These are phyloP conservation scores for Fusarium dimerum DNA, from an alignment of 2,329 filamentous ascomycete species.

Conservation along the genomic window DNA sequence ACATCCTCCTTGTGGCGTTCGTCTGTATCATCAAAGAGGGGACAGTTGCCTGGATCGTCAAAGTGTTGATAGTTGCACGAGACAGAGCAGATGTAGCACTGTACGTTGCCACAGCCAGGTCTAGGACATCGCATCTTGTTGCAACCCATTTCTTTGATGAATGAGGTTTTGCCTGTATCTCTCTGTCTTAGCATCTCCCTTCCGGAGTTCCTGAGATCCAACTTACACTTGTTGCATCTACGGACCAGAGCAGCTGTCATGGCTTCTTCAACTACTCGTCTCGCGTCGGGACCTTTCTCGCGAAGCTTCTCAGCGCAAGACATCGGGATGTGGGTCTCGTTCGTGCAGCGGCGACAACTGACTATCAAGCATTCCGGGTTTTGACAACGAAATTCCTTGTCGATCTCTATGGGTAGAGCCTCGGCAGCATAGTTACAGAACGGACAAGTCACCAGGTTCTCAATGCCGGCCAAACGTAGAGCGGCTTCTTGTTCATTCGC, in stretches of 20 bases:
- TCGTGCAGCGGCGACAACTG: constrained; percentile 69
- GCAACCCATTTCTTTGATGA: constrained; percentile 77
- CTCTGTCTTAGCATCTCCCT: constrained; percentile 13
- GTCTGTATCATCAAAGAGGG: constrained; percentile 65
- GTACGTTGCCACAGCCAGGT: constrained; percentile 50
- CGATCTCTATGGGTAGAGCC: constrained; percentile 63
- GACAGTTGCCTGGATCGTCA: constrained; percentile 61
- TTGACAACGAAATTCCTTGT: constrained; percentile 74
- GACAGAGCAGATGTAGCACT: constrained; percentile 73
- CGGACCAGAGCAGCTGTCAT: constrained; percentile 80
- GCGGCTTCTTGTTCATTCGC: constrained; percentile 70
- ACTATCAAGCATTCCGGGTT: constrained; percentile 63
- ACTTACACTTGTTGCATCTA: constrained; percentile 66
- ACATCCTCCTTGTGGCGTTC: constrained; percentile 65
- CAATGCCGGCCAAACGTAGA: constrained; percentile 68
- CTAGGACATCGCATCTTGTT: constrained; percentile 79
- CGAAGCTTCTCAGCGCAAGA: constrained; percentile 67
- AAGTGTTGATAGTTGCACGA: constrained; percentile 72
- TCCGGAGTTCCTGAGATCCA: constrained; percentile 7
- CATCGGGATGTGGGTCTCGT: constrained; percentile 69
- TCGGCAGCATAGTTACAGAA: constrained; percentile 82
- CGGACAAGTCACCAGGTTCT: constrained; percentile 74
- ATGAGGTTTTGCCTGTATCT: constrained; percentile 64
- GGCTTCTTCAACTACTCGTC: constrained; percentile 76
- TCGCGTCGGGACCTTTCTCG: constrained; percentile 60